Percentiles rank a stretch among this genome's conserved stretches.
These are phyloP conservation scores for Hanseniaspora uvarum DNA, from an alignment of 1,139 yeast genomes.

Conservation along the genomic window DNA sequence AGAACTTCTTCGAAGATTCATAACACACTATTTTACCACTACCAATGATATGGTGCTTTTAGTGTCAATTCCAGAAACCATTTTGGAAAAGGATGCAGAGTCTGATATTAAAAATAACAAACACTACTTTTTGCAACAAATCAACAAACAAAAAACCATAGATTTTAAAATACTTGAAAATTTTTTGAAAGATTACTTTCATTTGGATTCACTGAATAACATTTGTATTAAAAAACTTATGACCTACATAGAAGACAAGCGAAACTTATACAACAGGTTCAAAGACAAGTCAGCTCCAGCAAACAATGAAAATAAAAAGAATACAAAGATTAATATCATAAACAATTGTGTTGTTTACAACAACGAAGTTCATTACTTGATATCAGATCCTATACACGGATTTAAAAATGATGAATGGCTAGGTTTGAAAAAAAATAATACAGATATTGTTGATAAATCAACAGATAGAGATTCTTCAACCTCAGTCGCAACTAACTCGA, in stretches of 20 bases:
- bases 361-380: conserved; percentile 30
- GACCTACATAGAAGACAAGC: conserved; percentile 9
- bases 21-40: conserved; percentile 22
- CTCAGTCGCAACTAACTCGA: not conserved
- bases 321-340: conserved; percentile 1
- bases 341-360: conserved; percentile 23
- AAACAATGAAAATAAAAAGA: not conserved
- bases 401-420: conserved; percentile 23
- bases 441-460: not conserved
- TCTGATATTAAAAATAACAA: not conserved
- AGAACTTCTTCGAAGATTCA: conserved; percentile 26
- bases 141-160: conserved; percentile 20
- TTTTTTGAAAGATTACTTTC: conserved; percentile 28
- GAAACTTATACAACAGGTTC: not conserved
- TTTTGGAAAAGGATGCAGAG: conserved; percentile 11
- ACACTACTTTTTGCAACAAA: conserved; percentile 15
- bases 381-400: conserved; percentile 27
- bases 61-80: conserved; percentile 29
- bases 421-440: conserved; percentile 1
- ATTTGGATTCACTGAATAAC: conserved; percentile 25
- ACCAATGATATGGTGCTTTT: conserved; percentile 25
- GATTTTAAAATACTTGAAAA: conserved; percentile 28
- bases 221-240: conserved; percentile 28
- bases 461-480: not conserved
- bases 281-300: not conserved